Evolutionary conservation across 768 basidiomycete species (phyloP), one percentile per base, ranked within the genome.

Genomic region (Leccinellum albellum): DNA sequence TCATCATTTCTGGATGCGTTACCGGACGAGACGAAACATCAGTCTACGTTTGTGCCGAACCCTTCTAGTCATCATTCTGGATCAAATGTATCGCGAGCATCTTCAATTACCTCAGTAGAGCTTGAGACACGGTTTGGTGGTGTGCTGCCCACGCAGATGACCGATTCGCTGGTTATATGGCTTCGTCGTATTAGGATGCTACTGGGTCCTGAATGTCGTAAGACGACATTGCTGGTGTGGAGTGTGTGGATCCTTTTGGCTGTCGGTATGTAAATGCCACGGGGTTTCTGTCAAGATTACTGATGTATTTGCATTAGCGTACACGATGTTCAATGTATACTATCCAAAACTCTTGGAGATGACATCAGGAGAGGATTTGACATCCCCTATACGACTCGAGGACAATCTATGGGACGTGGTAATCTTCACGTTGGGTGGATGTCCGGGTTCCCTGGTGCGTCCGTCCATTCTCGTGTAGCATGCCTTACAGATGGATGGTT

Each of bases 271-370:
- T 65, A 13, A 21, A 66, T 8, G 51, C n/a, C 10, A 33, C 24
- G 1, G 6, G 6, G 7, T 8, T 6, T 8, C 15, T 40, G 26
- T 21, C 14, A 21, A 29, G 31, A 23, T 54, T 24, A 35, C 54
- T 9, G 1, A 35, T 26, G 24, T 35, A 1, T 17, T 42, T 20
- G 26, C 23, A 24, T 17, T 35, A 90, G 89, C 84, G 0, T 93
- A 85, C 65, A 94, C 90, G 3, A 93, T 96, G 86, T 95, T 96
- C 74, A 95, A 94, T 66, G 91, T 94, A 26, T 96, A 84, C 67
- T 79, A 94, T 23, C 94, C 94, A 0, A 95, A 91, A 66, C 75
- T 94, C 13, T 74, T 96, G 40, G 94, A 96, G 73, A 80, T 81
- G 28, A 57, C 61, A 3, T 56, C 66, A 1, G 55, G 53, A 17